Conservation (phyloP, 2,329 filamentous ascomycete species). For the Calonectria leucothoes region DNA sequence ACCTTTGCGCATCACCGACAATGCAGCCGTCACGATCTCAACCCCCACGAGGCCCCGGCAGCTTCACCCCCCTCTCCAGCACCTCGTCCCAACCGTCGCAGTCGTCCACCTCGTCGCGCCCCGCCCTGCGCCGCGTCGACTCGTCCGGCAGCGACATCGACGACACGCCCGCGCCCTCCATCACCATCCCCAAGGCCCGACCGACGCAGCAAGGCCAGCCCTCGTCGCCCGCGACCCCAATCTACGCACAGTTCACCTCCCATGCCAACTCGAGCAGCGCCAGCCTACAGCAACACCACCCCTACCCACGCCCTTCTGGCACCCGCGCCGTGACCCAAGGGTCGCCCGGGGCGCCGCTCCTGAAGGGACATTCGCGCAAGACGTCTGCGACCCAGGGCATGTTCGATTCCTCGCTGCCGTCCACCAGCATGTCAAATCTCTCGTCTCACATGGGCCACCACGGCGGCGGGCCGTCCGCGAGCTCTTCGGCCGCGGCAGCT, state of each 20-base stretch:
- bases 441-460: constrained; percentile 61
- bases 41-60: constrained; percentile 61
- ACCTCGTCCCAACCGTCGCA: constrained; percentile 44
- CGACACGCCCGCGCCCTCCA: constrained; percentile 42
- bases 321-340: constrained; percentile 44
- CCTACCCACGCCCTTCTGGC: constrained; percentile 68
- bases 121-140: constrained; percentile 49
- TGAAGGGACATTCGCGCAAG: constrained; percentile 67
- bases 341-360: constrained; percentile 44
- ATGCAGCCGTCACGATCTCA: constrained; percentile 63
- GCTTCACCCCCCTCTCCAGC: constrained; percentile 65
- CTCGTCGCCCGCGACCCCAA: constrained; percentile 55
- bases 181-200: constrained; percentile 61
- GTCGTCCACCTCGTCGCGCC: constrained; percentile 42
- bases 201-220: constrained; percentile 46
- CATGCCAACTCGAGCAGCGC: constrained; percentile 60
- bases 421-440: constrained; percentile 67
- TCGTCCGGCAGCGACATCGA: constrained; percentile 45
- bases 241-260: constrained; percentile 60
- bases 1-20: constrained; percentile 43
- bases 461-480: constrained; percentile 23
- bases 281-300: constrained; percentile 59
- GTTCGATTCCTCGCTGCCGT: constrained; percentile 80
- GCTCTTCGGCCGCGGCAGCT: constrained; percentile 35
- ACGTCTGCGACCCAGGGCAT: constrained; percentile 80